These are phyloP conservation scores for Cardamine chenopodiifolia DNA, from an alignment of 345 rosid species.

Conservation along the genomic window DNA sequence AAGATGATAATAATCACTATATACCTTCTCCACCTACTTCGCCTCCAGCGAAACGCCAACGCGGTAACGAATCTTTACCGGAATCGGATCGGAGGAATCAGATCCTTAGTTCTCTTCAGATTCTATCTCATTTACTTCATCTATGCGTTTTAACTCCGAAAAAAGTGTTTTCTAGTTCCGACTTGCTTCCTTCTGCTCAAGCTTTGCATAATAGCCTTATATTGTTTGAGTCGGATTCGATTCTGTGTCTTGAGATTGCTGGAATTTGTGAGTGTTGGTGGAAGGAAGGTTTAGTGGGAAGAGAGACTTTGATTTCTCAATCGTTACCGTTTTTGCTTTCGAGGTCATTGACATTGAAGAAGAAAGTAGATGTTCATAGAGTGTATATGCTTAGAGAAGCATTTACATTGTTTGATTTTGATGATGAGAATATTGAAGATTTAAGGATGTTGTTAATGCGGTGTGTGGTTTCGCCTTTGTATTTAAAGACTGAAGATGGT, in stretches of 20 bases:
- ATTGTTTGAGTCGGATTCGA: slow-evolving; percentile 69
- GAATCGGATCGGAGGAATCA: slow-evolving; percentile 37
- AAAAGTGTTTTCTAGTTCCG: slow-evolving; percentile 49
- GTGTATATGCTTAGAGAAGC: slow-evolving; percentile 79
- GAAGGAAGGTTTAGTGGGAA: slow-evolving; percentile 60
- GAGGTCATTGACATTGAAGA: slow-evolving; percentile 73
- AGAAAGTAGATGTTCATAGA: slow-evolving; percentile 81
- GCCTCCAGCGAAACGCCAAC: slow-evolving; percentile 61
- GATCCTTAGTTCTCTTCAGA: slow-evolving; percentile 49
- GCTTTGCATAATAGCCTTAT: slow-evolving; percentile 66
- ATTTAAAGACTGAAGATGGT: slow-evolving; percentile 82
- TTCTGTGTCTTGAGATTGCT: slow-evolving; percentile 61
- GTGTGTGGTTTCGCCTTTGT: slow-evolving; percentile 77
- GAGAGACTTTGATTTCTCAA: slow-evolving; percentile 76
- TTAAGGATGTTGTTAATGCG: slow-evolving; percentile 73
- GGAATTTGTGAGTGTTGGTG: slow-evolving; percentile 81
- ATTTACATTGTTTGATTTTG: slow-evolving; percentile 73
- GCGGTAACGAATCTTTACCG: slow-evolving; percentile 43
- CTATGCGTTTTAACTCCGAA: slow-evolving; percentile 61
- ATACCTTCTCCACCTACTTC: slow-evolving; percentile 41
- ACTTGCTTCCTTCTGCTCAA: slow-evolving; percentile 62
- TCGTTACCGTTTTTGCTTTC: slow-evolving; percentile 75
- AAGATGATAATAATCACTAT: slow-evolving; percentile 11
- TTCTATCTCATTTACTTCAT: slow-evolving; percentile 48
- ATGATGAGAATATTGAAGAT: slow-evolving; percentile 88